A percentile compares a stretch with the other conserved stretches of the same genome.
phyloP scores from a whole-genome alignment of 2,329 filamentous ascomycete genomes.

The Pseudogymnoascus sp. region DNA sequence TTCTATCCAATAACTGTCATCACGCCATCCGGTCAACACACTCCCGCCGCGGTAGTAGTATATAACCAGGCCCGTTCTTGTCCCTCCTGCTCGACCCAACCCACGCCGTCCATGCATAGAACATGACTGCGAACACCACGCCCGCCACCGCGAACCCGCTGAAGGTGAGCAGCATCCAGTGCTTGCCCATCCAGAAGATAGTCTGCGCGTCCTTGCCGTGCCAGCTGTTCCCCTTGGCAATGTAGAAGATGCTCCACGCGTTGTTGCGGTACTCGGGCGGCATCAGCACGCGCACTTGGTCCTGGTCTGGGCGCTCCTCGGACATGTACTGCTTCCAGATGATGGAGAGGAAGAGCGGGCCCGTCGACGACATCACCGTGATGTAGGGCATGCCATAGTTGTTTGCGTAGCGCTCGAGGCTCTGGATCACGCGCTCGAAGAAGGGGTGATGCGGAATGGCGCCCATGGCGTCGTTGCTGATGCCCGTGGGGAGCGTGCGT shows the following conservation, averaged over 20 bases:
- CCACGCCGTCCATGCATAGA: not conserved
- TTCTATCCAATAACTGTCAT: not conserved
- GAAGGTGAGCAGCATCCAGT: conserved; percentile 31
- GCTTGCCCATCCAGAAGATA: conserved; percentile 41
- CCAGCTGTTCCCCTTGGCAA: conserved; percentile 37
- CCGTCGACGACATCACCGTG: conserved; percentile 72
- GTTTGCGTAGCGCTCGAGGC: conserved; percentile 57
- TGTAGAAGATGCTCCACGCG: conserved; percentile 62
- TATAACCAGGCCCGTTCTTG: not conserved
- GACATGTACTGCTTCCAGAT: conserved; percentile 67
- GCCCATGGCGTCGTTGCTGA: conserved; percentile 76
- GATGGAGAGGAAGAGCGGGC: conserved; percentile 66
- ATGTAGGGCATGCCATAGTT: conserved; percentile 59
- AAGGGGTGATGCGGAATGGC: conserved; percentile 64
- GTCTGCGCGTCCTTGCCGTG: conserved; percentile 38
- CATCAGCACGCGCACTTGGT: conserved; percentile 59
- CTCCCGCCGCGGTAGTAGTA: not conserved
- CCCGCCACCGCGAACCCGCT: conserved; percentile 26
- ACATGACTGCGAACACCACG: conserved; percentile 15
- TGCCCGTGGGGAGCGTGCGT: conserved; percentile 65
- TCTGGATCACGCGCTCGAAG: conserved; percentile 60
- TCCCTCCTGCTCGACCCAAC: not conserved
- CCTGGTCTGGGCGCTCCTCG: conserved; percentile 36
- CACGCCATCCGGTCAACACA: not conserved
- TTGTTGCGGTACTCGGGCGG: conserved; percentile 60